Evolutionary conservation across 2,329 filamentous ascomycete genomes (phyloP), one percentile per base, ranked within the genome.

Genomic region (Neofusicoccum laricinum): DNA sequence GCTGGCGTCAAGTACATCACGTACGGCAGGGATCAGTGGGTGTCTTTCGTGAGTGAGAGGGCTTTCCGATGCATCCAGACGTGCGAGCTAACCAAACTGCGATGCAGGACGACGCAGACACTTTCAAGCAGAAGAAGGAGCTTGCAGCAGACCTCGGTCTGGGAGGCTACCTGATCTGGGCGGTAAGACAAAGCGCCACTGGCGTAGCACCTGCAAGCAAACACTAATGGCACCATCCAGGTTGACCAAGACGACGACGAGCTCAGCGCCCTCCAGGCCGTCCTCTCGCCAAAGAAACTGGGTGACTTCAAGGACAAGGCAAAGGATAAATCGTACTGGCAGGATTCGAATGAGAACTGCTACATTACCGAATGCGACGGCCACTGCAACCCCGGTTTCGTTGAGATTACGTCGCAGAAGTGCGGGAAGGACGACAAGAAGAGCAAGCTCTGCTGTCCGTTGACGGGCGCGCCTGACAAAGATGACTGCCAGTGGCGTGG

Each of bases 51-150:
- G 45, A 1, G n/a, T n/a, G n/a, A n/a, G n/a, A n/a, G n/a, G n/a
- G n/a, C n/a, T n/a, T n/a, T n/a, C n/a, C n/a, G n/a, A n/a, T n/a
- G n/a, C n/a, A n/a, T n/a, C n/a, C n/a, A n/a, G n/a, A n/a, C n/a
- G n/a, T n/a, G n/a, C n/a, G n/a, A n/a, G n/a, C n/a, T n/a, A n/a
- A n/a, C n/a, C n/a, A n/a, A n/a, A n/a, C n/a, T n/a, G n/a, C n/a
- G n/a, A n/a, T n/a, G n/a, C 80, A 75, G 61, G 78, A 81, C 64
- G 77, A 81, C 64, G 62, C 46, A 0, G 66, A 74, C 4, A 81
- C 78, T 3, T 68, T 76, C 17, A 67, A 71, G 50, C 59, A 69
- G 34, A 79, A 78, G 64, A 65, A 69, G 0, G 69, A 75, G 5
- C 77, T 64, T 17, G 77, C 77, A 1, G 73, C 73, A 40, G 55